Evolutionary conservation across 352 stramenopile genomes (phyloP), one percentile per base, ranked within the genome.

Genomic region (Phytopythium kandeliae): DNA sequence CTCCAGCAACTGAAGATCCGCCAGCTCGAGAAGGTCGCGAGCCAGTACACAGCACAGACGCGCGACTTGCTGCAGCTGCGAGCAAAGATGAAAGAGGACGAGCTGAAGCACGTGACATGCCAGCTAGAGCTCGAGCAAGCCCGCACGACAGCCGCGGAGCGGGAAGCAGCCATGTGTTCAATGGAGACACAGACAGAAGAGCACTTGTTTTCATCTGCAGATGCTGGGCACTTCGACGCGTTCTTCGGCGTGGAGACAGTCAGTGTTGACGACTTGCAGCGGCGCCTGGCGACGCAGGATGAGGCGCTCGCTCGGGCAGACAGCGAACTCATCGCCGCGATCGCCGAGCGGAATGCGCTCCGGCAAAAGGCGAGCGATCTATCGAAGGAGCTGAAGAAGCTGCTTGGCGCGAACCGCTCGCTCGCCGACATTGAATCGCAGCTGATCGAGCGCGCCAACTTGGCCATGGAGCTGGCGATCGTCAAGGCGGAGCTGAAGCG

Each of bases 281-380:
- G 63, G 28, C 58, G 82, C 36, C 55, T 87, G 2, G 54, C 58
- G 15, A 30, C 49, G 2, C 60, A 73, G 4, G 54, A 82, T 19
- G 38, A 25, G 3, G 46, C 67, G 34, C 55, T 76, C 7, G 25
- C 46, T 2, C 54, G 60, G 17, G 51, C 85, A 2, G 42, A 83
- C n/a, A 54, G 78, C 10, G 47, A 67, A 7, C 63, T 73, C 25
- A 57, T 78, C 0, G 58, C 59, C 10, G 44, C 75, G 4, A 42
- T 83, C 8, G 59, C 67, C 0, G 78, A 90, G 51, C 69, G 81
- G 1, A 92, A 92, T 37, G 66, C 68, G 40, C 72, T 86, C n/a
- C 65, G 73, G 0, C 51, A 69, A 0, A 78, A 84, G 42, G 67
- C 78, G 0, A 38, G 43, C 1, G 74, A 86, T 25, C 44, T 92